Conservation (phyloP, 2,329 filamentous ascomycete species). For the Sarocladiaceae sp. region DNA sequence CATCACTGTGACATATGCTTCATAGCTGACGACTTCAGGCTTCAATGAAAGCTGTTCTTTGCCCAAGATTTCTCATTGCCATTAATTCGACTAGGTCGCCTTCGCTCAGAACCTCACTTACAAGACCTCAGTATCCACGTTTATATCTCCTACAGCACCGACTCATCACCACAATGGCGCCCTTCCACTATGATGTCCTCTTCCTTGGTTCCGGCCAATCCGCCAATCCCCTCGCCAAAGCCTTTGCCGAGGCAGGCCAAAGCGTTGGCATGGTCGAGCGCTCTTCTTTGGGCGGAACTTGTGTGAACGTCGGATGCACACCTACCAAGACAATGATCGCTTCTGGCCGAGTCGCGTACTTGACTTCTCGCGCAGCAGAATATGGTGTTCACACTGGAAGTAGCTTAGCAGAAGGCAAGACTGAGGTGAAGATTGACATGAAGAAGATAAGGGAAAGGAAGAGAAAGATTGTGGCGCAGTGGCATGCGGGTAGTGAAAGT, state of each 20-base stretch:
- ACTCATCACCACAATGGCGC: background rate
- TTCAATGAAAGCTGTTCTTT: no score
- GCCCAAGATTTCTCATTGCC: no score
- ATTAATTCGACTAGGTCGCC: no score
- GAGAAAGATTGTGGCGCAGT: conserved; percentile 47
- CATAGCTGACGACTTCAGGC: no score
- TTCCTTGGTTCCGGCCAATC: conserved; percentile 51
- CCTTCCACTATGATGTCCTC: conserved; percentile 25
- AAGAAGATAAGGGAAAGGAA: conserved; percentile 45
- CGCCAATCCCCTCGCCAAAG: conserved; percentile 44
- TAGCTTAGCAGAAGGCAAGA: no score
- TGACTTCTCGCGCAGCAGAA: conserved; percentile 34
- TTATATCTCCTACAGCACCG: no score
- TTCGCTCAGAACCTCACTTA: no score
- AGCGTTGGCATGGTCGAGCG: conserved; percentile 44
- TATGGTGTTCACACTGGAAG: conserved; percentile 48
- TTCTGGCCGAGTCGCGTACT: conserved; percentile 44
- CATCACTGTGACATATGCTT: no score
- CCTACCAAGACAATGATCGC: conserved; percentile 55
- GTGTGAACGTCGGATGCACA: conserved; percentile 52
- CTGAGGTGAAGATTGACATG: conserved; percentile 40
- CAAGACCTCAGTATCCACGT: background rate
- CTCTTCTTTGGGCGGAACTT: conserved; percentile 47
- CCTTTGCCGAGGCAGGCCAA: conserved; percentile 39
- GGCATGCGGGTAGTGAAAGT: conserved; percentile 41